phyloP scores from a whole-genome alignment of 345 rosid species.

The Rhodamnia rubescens region DNA sequence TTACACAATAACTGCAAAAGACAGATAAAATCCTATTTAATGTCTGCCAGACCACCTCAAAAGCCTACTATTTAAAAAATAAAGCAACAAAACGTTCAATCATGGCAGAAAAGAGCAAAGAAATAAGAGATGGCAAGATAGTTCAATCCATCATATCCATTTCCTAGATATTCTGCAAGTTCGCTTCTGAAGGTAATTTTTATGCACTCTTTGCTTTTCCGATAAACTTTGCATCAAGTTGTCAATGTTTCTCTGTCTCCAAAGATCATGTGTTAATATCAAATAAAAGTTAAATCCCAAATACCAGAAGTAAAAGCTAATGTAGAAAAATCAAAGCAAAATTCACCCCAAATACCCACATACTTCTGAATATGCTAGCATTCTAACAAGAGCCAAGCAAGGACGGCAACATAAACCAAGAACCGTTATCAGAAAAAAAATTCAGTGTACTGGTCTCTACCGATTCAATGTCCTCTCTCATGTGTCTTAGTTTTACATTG shows the following conservation, averaged over 20 bases:
- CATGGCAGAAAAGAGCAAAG: not conserved
- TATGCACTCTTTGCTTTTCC: not conserved
- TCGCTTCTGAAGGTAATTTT: not conserved
- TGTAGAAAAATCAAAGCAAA: not conserved
- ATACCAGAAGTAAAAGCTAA: not conserved
- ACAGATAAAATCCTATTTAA: not conserved
- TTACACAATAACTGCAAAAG: not conserved
- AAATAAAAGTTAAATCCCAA: not conserved
- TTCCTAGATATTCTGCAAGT: not conserved
- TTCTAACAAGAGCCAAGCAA: not conserved
- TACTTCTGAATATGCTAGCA: not conserved
- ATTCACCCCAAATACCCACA: not conserved
- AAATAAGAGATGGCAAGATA: not conserved
- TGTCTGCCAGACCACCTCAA: not conserved
- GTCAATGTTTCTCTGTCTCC: not conserved
- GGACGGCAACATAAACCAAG: not conserved
- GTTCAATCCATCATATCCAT: not conserved
- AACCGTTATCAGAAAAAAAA: not conserved
- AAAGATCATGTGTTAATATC: not conserved
- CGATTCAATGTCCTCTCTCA: conserved; percentile 98
- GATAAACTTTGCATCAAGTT: not conserved
- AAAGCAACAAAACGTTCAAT: not conserved
- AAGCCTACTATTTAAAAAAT: not conserved
- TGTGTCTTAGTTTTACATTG: conserved; percentile 94
- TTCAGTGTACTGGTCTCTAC: conserved; percentile 14